Base-by-base conservation (phyloP, 1,139 yeast species). In the Blastobotrys raffinosifermentans region DNA sequence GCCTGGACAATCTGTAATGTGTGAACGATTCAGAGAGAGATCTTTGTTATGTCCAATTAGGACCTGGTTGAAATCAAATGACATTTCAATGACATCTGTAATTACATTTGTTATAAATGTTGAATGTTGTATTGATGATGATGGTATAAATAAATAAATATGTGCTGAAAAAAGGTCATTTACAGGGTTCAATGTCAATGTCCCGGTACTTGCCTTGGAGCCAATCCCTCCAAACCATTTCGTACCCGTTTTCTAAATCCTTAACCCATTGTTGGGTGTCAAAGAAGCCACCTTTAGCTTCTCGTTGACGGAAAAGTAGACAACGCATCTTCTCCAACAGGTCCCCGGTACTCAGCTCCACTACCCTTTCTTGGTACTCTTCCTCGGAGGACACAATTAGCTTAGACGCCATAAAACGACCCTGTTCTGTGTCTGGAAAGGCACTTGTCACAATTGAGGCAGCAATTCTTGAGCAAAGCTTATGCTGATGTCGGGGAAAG, bases 381-480 rank as follows among this genome's bases (percentile, higher is more conserved):
- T 41, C 39, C 17, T 55, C 60, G 1, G 54, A 45, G 3, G 37
- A 4, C 5, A 52, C 59, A 15, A 58, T 42, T 11, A 59, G 46
- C 19, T 44, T 34, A 3, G 32, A 19, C 8, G 47, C 50, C 40
- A 53, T 47, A 8, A 11, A 32, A 2, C 32, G 33, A n/a, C 54
- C 50, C 22, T 32, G 39, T 1, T 34, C 27, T 1, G 44, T 42
- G 14, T 39, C 44, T 0, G 58, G 55, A 14, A 50, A 36, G 3
- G 57, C 54, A 1, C 60, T 57, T 9, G 46, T 27, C 8, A 60
- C 44, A 8, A 59, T 47, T 2, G 63, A 56, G 6, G 61, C 50
- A 6, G 61, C 54, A 8, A 60, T 54, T 8, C 64, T 45, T 19
- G 61, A 55, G 26, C 63, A 58, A 47, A 60, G 51, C 39, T 60